Conservation (phyloP, 257 asterid genomes). For the Apocynum venetum region DNA sequence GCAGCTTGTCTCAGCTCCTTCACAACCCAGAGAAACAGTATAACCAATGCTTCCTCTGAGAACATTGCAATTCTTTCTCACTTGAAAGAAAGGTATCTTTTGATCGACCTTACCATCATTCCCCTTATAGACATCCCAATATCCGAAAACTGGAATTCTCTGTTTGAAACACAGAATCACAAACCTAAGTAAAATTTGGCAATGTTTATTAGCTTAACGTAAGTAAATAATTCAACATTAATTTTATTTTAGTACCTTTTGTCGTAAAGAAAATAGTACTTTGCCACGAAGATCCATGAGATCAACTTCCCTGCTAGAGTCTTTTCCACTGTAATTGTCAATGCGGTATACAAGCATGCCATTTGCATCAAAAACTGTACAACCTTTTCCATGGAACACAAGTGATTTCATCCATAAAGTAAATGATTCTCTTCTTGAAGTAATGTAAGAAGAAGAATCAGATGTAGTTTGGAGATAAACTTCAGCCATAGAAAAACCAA, state of each 20-base stretch:
- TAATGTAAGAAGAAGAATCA: slow-evolving; percentile 16
- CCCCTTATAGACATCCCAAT: slow-evolving; percentile 56
- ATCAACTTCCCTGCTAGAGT: slow-evolving; percentile 36
- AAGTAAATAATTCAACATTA: no score
- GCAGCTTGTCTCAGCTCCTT: slow-evolving; percentile 23
- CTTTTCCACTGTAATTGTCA: slow-evolving; percentile 46
- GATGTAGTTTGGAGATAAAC: slow-evolving; percentile 28
- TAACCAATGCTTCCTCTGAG: slow-evolving; percentile 29
- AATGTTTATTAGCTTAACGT: no score
- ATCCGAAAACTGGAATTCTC: slow-evolving; percentile 36
- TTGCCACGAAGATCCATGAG: slow-evolving; percentile 55
- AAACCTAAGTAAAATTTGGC: no score
- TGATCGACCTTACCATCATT: slow-evolving; percentile 18
- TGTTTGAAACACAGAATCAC: slow-evolving; percentile 17
- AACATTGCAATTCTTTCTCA: slow-evolving; percentile 33
- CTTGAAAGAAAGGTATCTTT: slow-evolving; percentile 47
- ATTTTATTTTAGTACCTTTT: slow-evolving; percentile 36
- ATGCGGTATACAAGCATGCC: slow-evolving; percentile 52
- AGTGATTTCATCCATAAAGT: slow-evolving; percentile 79
- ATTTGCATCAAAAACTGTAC: slow-evolving; percentile 47
- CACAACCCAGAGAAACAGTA: slow-evolving; percentile 33
- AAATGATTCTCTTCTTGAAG: slow-evolving; percentile 39
- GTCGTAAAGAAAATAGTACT: slow-evolving; percentile 44
- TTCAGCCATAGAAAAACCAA: slow-evolving; percentile 37
- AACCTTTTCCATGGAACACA: slow-evolving; percentile 55